Conservation (phyloP, 805 yeast species). For the Starmerella khaoyaiensis region DNA sequence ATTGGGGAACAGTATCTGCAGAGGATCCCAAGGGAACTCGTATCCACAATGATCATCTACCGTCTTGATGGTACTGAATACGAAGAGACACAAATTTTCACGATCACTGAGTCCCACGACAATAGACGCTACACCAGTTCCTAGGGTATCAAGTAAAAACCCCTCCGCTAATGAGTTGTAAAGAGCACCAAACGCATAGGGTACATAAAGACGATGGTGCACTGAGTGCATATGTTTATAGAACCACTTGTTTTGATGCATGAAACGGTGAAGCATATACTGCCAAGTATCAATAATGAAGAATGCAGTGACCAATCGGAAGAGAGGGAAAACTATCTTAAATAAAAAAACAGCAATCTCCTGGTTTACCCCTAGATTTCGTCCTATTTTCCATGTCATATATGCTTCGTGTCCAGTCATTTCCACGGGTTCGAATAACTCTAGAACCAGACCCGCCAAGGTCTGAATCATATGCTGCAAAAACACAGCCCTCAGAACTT, state of each 20-base stretch:
- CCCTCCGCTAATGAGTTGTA: constrained; percentile 94
- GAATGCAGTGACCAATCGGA: constrained; percentile 52
- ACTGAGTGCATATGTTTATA: constrained; percentile 82
- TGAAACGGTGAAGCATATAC: constrained; percentile 71
- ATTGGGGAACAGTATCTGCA: constrained; percentile 86
- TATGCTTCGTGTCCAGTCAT: constrained; percentile 40
- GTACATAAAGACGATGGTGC: constrained; percentile 88
- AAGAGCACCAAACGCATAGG: constrained; percentile 92
- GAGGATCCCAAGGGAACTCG: constrained; percentile 77
- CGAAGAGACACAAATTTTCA: constrained; percentile 59
- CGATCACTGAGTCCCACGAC: constrained; percentile 55
- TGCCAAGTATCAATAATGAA: constrained; percentile 89
- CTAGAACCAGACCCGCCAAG: constrained; percentile 46
- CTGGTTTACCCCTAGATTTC: constrained; percentile 25
- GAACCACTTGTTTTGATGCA: constrained; percentile 70
- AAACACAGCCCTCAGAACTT: constrained; percentile 70
- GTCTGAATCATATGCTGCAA: constrained; percentile 79
- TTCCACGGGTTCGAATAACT: constrained; percentile 39
- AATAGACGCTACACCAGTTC: constrained; percentile 74
- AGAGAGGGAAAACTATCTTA: constrained; percentile 47
- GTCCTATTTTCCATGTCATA: constrained; percentile 36
- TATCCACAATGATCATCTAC: constrained; percentile 99
- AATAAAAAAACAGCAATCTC: constrained; percentile 39
- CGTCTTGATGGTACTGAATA: constrained; percentile 88
- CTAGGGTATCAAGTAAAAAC: constrained; percentile 76